Evolutionary conservation across 139 green algal genomes (phyloP).

Genomic region (Chlamydomonas schloesseri): DNA sequence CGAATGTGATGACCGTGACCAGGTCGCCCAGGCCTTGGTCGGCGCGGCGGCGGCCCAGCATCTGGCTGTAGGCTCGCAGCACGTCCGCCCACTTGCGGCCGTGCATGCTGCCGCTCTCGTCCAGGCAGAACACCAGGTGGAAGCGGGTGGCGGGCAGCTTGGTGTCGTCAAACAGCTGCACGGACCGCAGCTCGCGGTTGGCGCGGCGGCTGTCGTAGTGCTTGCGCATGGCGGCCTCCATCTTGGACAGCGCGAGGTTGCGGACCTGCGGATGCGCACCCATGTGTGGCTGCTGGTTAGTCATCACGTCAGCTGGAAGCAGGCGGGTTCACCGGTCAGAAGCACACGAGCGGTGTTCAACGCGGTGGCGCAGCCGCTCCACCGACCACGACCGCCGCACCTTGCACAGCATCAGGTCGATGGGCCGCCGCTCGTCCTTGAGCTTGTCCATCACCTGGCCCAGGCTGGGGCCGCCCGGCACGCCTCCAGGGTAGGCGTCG

Average conservation of each 20-base stretch:
- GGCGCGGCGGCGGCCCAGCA: conserved; percentile 37
- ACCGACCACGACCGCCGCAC: too few relatives aligned
- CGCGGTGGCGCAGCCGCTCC: too few relatives aligned
- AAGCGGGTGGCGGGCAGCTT: conserved; percentile 47
- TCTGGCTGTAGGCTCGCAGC: conserved; percentile 35
- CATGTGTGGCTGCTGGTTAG: not conserved
- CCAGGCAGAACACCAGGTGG: conserved; percentile 65
- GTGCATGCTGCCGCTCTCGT: conserved; percentile 51
- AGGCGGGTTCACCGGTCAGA: too few relatives aligned
- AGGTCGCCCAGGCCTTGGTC: conserved; percentile 49
- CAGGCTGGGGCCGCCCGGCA: conserved; percentile 12
- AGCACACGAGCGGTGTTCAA: too few relatives aligned
- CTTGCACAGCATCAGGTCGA: conserved; percentile 38
- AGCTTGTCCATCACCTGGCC: conserved; percentile 17
- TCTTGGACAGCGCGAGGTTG: not conserved
- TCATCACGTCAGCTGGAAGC: too few relatives aligned
- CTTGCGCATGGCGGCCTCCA: conserved; percentile 25
- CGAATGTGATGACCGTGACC: conserved; percentile 53
- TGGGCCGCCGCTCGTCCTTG: not conserved
- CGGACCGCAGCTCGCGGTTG: conserved; percentile 21
- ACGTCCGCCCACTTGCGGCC: conserved; percentile 51
- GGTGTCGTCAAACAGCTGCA: conserved; percentile 46
- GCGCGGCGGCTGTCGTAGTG: conserved; percentile 36
- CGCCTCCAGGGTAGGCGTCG: conserved; percentile 37
- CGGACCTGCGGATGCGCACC: not conserved